Conservation (phyloP, 495 filamentous ascomycete genomes). For the Neurospora sublineolata region DNA sequence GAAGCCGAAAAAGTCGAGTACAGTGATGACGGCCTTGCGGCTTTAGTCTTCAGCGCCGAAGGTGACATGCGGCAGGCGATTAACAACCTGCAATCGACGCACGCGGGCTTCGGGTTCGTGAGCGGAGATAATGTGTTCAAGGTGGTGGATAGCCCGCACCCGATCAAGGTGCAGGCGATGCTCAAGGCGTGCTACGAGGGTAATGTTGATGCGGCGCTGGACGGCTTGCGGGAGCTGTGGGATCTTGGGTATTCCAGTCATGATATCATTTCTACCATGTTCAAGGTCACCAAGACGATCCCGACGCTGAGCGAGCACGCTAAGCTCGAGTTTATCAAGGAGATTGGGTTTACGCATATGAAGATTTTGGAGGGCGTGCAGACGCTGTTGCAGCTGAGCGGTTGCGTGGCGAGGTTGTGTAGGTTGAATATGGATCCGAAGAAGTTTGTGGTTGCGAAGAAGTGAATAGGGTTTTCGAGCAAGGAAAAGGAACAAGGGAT, state of each 20-base stretch:
- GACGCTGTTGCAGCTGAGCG: slow-evolving; percentile 83
- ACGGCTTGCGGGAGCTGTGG: slow-evolving; percentile 86
- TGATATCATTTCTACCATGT: slow-evolving; percentile 98
- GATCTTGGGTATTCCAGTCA: slow-evolving; percentile 86
- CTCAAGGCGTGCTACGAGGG: slow-evolving; percentile 92
- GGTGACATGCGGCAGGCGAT: slow-evolving; percentile 99
- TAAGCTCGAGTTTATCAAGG: slow-evolving; percentile 91
- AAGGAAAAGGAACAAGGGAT: not conserved
- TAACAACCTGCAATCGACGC: slow-evolving; percentile 95
- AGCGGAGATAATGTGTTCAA: slow-evolving; percentile 97
- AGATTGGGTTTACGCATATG: slow-evolving; percentile 99
- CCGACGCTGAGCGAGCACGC: slow-evolving; percentile 81
- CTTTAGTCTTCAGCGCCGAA: slow-evolving; percentile 91
- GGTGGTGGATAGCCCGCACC: slow-evolving; percentile 93
- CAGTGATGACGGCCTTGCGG: slow-evolving; percentile 88
- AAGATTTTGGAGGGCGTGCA: slow-evolving; percentile 93
- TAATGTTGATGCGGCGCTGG: slow-evolving; percentile 76
- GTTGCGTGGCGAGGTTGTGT: slow-evolving; percentile 78
- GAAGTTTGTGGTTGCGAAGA: slow-evolving; percentile 52
- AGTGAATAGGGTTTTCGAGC: slow-evolving; percentile 8
- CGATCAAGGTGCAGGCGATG: slow-evolving; percentile 96
- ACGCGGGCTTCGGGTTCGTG: slow-evolving; percentile 93
- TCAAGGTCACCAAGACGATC: slow-evolving; percentile 92
- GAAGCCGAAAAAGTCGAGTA: slow-evolving; percentile 78
- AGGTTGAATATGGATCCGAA: slow-evolving; percentile 92